Evolutionary conservation across 345 rosid genomes (phyloP), one percentile per base, ranked within the genome.

Genomic region (Salix exigua): DNA sequence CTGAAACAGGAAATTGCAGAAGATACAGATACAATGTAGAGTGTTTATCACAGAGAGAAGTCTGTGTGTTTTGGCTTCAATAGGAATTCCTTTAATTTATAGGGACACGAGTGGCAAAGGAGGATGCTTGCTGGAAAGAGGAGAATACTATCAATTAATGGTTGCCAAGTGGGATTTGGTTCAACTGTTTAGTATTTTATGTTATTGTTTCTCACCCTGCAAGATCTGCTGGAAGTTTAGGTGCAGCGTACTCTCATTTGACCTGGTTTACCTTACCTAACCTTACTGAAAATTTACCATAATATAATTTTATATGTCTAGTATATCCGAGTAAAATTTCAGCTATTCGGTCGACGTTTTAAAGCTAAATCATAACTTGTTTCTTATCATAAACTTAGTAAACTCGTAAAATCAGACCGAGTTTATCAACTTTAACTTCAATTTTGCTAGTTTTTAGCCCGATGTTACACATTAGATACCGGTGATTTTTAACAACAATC

Each of bases 141-240:
- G 66, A 62, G 11, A 17, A 30, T 77, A 4, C 25, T 25, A 51
- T 46, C 51, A 53, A 50, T 72, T 26, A 64, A 33, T 42, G 67
- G 14, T 78, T 71, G 6, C 42, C 30, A 23, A 51, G 72, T 40
- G 23, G 68, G 73, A 73, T 76, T 78, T 68, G 77, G 73, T 73
- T 16, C 30, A 68, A 40, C 44, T 28, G 38, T 11, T 63, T n/a
- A 1, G 12, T 23, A 7, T 60, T 4, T 60, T 25, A 60, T 60
- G 14, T 23, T 60, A 60, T 60, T n/a, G 30, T 60, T 21, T 21
- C 64, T n/a, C 13, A 60, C 64, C 30, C 12, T 60, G 25, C 19
- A 50, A 25, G 30, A 50, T 50, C 53, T 50, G 53, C 53, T 50
- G 19, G 53, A 50, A 50, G 53, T 50, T 50, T 50, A 50, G 53